These are phyloP conservation scores for Sporormia fimetaria DNA, from an alignment of 495 filamentous ascomycete species.

Conservation along the genomic window DNA sequence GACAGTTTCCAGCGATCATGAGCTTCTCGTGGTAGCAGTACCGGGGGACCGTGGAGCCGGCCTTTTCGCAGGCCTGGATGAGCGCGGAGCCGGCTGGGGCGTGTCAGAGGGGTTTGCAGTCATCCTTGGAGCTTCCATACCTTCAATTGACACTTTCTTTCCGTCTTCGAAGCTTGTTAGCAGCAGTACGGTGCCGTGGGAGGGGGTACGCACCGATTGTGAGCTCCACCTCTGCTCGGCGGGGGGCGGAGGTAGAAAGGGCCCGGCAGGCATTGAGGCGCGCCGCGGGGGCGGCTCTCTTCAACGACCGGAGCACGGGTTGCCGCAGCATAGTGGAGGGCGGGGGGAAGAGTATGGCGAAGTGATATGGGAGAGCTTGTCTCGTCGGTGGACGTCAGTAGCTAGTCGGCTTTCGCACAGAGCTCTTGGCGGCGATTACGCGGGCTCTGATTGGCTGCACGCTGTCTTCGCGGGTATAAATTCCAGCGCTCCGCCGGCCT, in stretches of 20 bases:
- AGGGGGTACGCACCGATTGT: slow-evolving; percentile 63
- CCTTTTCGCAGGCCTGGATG: slow-evolving; percentile 98
- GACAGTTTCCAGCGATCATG: slow-evolving; percentile 97
- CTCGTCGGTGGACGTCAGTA: too few relatives aligned
- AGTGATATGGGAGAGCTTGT: slow-evolving; percentile 22
- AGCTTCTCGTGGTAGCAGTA: slow-evolving; percentile 99
- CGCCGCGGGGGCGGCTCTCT: slow-evolving; percentile 57
- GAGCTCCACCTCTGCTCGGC: slow-evolving; percentile 82
- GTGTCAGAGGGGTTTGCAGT: slow-evolving; percentile 25
- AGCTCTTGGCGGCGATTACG: too few relatives aligned
- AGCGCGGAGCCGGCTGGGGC: slow-evolving; percentile 69
- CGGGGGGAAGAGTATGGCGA: slow-evolving; percentile 32
- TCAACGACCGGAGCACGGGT: slow-evolving; percentile 74
- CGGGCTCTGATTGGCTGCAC: slow-evolving; percentile 21
- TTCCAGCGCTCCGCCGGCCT: slow-evolving; percentile 21
- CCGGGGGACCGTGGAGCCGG: slow-evolving; percentile 82
- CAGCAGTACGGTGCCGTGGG: slow-evolving; percentile 7
- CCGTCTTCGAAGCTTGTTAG: slow-evolving; percentile 55
- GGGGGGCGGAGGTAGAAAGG: slow-evolving; percentile 61
- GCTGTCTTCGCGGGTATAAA: slow-evolving; percentile 21
- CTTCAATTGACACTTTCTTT: slow-evolving; percentile 91
- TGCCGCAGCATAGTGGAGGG: slow-evolving; percentile 71
- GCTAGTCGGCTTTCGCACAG: too few relatives aligned
- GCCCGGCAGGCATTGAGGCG: slow-evolving; percentile 52
- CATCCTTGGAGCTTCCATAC: slow-evolving; percentile 38